Conservation (phyloP, 495 filamentous ascomycete species). For the Penicillium bialowiezense region DNA sequence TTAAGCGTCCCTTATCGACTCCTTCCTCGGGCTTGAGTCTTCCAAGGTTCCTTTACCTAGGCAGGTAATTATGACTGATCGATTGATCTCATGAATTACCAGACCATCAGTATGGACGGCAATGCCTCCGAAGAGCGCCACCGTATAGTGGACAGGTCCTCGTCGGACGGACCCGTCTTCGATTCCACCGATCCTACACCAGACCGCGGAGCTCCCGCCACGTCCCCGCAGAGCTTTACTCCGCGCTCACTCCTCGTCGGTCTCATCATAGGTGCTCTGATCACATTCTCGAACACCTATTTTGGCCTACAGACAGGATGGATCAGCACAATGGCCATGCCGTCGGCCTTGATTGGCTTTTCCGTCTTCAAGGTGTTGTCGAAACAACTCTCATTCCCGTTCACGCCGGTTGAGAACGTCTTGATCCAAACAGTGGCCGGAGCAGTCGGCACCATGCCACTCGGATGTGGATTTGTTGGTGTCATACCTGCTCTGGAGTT, state of each 20-base stretch:
- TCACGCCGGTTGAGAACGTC: slow-evolving; percentile 95
- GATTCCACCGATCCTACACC: slow-evolving; percentile 1
- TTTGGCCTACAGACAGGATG: slow-evolving; percentile 98
- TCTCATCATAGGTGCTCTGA: slow-evolving; percentile 78
- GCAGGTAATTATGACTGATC: slow-evolving; percentile 10
- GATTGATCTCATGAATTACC: slow-evolving; percentile 34
- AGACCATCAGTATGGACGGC: slow-evolving; percentile 36
- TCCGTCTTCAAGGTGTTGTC: slow-evolving; percentile 84
- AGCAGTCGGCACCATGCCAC: slow-evolving; percentile 92
- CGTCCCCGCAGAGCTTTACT: slow-evolving; percentile 65
- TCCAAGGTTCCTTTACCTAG: too few species aligned
- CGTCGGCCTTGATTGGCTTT: slow-evolving; percentile 91
- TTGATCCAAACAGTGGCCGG: slow-evolving; percentile 96
- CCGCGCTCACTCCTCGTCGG: slow-evolving; percentile 76
- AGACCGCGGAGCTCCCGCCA: slow-evolving; percentile 12
- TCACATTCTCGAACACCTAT: slow-evolving; percentile 95
- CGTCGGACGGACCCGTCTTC: slow-evolving; percentile 1
- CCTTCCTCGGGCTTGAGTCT: background rate
- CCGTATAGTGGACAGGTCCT: slow-evolving; percentile 5
- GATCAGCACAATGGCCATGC: slow-evolving; percentile 86
- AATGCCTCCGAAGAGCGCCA: slow-evolving; percentile 17
- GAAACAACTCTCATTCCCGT: slow-evolving; percentile 68
- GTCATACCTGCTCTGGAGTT: slow-evolving; percentile 91
- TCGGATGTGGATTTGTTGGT: slow-evolving; percentile 94
- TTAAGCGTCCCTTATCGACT: slow-evolving; percentile 6